These are phyloP conservation scores for Podaxis mareebaensis DNA, from an alignment of 768 basidiomycete species.

Conservation along the genomic window DNA sequence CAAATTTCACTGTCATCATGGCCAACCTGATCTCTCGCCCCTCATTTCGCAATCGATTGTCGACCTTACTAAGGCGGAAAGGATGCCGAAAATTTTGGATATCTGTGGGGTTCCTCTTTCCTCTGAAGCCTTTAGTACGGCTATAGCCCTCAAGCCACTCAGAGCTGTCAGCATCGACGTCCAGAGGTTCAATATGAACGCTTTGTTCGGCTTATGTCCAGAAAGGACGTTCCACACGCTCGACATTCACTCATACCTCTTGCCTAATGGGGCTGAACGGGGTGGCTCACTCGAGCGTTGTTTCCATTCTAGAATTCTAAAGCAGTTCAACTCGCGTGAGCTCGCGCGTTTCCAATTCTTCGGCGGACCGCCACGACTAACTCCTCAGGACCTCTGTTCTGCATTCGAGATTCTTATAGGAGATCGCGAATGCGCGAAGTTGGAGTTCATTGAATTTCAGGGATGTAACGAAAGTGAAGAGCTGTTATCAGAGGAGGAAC, in stretches of 20 bases:
- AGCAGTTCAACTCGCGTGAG: background rate
- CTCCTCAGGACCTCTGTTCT: background rate
- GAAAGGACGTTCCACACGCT: slow-evolving; percentile 1
- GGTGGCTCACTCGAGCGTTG: slow-evolving; percentile 1
- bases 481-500: background rate
- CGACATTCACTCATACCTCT: slow-evolving; percentile 1
- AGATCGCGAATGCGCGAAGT: background rate
- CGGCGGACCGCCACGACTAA: background rate
- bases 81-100: slow-evolving; percentile 3
- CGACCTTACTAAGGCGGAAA: background rate
- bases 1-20: background rate
- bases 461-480: background rate
- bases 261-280: slow-evolving; percentile 3
- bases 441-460: slow-evolving; percentile 1
- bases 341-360: background rate
- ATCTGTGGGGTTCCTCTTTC: slow-evolving; percentile 2
- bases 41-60: background rate
- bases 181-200: slow-evolving; percentile 1
- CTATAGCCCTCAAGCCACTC: background rate
- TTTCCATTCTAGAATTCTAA: background rate
- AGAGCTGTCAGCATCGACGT: background rate
- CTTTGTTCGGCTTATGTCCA: background rate
- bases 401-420: slow-evolving; percentile 1
- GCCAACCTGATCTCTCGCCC: slow-evolving; percentile 2
- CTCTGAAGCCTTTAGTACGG: background rate